phyloP scores from a whole-genome alignment of 441 rosid species.

The Sinapis alba region DNA sequence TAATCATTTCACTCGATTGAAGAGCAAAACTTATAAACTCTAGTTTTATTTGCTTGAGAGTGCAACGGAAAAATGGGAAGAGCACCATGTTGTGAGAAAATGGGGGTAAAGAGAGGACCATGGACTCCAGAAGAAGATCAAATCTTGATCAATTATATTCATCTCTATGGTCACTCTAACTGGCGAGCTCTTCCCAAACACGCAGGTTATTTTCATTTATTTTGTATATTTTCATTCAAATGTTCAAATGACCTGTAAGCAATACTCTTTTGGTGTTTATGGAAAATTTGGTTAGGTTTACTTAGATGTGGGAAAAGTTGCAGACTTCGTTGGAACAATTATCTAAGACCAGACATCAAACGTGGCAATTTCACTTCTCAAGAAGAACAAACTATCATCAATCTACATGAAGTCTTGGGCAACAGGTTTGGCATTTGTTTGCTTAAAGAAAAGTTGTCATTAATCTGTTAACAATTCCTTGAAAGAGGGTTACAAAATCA shows the following conservation, averaged over 20 bases:
- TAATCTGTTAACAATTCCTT: neutral
- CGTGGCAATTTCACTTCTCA: slow-evolving; percentile 50
- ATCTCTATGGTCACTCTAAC: slow-evolving; percentile 42
- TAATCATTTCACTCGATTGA: slow-evolving; percentile 19
- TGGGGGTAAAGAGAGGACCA: slow-evolving; percentile 51
- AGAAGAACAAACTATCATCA: slow-evolving; percentile 51
- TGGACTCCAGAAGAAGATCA: slow-evolving; percentile 47
- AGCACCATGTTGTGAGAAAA: slow-evolving; percentile 53
- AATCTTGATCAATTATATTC: slow-evolving; percentile 35
- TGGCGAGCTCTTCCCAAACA: slow-evolving; percentile 52
- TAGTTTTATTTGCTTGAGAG: slow-evolving; percentile 20
- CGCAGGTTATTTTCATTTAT: slow-evolving; percentile 34
- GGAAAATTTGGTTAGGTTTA: slow-evolving; percentile 37
- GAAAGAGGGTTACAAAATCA: neutral
- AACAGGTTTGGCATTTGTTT: slow-evolving; percentile 40
- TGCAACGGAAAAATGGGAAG: slow-evolving; percentile 36
- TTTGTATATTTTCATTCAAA: neutral
- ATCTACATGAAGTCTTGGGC: slow-evolving; percentile 42
- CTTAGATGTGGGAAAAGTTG: slow-evolving; percentile 59
- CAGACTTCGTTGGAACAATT: slow-evolving; percentile 55
- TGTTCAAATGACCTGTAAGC: neutral
- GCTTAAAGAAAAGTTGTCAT: neutral
- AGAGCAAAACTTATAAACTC: neutral
- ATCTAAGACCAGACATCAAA: slow-evolving; percentile 49
- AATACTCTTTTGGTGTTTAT: neutral